Evolutionary conservation across 2,329 filamentous ascomycete species (phyloP), one percentile per base, ranked within the genome.

Genomic region (Ambrosiella cleistominuta): DNA sequence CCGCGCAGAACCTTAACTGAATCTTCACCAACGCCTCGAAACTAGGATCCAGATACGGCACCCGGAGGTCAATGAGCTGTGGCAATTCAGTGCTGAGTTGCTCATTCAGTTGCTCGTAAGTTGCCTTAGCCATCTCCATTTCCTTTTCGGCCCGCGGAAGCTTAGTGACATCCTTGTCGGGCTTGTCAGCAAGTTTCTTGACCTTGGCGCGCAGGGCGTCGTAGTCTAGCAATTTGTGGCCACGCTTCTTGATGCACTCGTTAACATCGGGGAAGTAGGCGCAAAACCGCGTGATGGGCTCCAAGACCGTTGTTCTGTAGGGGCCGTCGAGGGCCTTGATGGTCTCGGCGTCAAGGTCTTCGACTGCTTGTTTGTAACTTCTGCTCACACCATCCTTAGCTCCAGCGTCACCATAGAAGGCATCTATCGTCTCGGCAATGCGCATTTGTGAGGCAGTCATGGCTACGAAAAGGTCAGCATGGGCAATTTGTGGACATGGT

Each of bases 401-500:
- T 56, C 94, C 94, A 1, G 90, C 85, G 68, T 98, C 93, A 58
- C 93, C 93, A 73, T 98, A 98, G 71, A 98, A 98, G 45, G 93
- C 93, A 72, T 98, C 93, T 71, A 98, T 98, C 17, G 93, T 98
- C 71, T 98, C 93, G 63, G 93, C 93, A 70, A 98, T 97, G 68
- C 91, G 85, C 91, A 98, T 97, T 73, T 98, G 93, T 57, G 90
- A 96, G 56, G 93, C 91, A 13, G 93, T 98, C 93, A 98, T 98
- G 64, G 93, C 91, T 89, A 64, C 37, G 27, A 19, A 6, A 7
- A 12, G 13, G 54, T 60, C 49, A 57, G 50, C 13, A 51, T 19
- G 15, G 19, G 19, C 27, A 27, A 27, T 27, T 27, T 42, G 36
- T n/a, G 47, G 7, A 7, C 42, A 9, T 50, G n/a, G 35, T 15